Evolutionary conservation across 139 green algal species (phyloP).

Genomic region (Tetradesmus obliquus): DNA sequence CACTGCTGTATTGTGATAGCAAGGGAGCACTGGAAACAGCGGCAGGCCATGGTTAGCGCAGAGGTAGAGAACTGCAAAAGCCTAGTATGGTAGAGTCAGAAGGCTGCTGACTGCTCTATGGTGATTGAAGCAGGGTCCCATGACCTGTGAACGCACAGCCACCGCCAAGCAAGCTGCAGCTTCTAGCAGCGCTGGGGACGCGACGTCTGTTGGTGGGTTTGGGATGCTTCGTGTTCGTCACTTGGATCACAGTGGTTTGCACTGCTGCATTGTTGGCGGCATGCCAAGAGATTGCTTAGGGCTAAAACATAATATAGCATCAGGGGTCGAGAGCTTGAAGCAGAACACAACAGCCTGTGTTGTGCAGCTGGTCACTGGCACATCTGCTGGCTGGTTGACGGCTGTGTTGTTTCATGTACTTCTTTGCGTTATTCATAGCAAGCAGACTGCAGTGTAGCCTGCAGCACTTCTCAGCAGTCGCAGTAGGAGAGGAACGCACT

Average conservation of each 20-base stretch:
- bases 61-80: too few relatives aligned
- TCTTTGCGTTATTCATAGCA: neutral
- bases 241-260: neutral
- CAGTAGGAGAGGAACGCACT: too few relatives aligned
- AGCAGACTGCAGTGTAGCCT: neutral
- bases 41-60: neutral
- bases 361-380: neutral
- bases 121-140: neutral
- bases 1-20: neutral
- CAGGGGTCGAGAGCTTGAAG: neutral
- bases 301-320: neutral
- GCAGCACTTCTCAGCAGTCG: too few relatives aligned
- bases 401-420: too few relatives aligned
- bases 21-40: neutral
- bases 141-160: too few relatives aligned
- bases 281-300: neutral
- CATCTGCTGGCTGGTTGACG: neutral
- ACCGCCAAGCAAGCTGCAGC: neutral
- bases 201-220: neutral
- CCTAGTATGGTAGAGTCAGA: neutral
- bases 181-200: neutral
- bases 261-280: neutral
- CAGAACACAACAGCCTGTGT: neutral
- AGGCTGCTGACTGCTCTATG: neutral
- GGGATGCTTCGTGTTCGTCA: neutral